phyloP scores from a whole-genome alignment of 169 alveolate genomes.

The Eimeria brunetti region DNA sequence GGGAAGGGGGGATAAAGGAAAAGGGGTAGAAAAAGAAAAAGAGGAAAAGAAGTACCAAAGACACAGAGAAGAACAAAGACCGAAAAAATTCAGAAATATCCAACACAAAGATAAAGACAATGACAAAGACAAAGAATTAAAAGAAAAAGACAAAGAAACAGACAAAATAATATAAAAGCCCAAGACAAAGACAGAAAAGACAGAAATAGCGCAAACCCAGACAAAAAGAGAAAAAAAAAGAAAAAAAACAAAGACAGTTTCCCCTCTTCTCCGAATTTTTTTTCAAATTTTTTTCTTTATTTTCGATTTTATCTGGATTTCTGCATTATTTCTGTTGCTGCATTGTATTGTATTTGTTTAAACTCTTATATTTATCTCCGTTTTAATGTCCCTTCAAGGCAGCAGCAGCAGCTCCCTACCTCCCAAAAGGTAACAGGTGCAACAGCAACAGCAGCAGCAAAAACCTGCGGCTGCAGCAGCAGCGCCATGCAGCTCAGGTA shows the following conservation, averaged over 20 bases:
- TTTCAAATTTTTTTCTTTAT: not conserved
- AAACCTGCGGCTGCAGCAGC: slow-evolving; percentile 48
- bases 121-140: not conserved
- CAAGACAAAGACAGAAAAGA: not conserved
- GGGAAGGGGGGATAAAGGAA: not conserved
- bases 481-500: slow-evolving; percentile 49
- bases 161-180: no score
- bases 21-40: not conserved
- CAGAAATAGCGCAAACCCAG: not conserved
- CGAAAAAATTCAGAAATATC: no score
- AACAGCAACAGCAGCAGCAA: slow-evolving; percentile 43
- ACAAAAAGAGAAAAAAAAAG: not conserved
- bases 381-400: no score
- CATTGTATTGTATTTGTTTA: no score
- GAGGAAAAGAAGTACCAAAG: not conserved
- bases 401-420: no score
- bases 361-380: no score
- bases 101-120: not conserved
- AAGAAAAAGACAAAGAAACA: not conserved
- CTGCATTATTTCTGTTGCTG: no score
- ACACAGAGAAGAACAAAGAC: not conserved
- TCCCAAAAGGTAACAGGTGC: slow-evolving; percentile 78
- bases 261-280: no score
- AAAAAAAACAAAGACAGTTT: not conserved
- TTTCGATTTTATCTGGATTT: not conserved